Base-by-base conservation (phyloP, 768 basidiomycete species). In the Terana coerulea region DNA sequence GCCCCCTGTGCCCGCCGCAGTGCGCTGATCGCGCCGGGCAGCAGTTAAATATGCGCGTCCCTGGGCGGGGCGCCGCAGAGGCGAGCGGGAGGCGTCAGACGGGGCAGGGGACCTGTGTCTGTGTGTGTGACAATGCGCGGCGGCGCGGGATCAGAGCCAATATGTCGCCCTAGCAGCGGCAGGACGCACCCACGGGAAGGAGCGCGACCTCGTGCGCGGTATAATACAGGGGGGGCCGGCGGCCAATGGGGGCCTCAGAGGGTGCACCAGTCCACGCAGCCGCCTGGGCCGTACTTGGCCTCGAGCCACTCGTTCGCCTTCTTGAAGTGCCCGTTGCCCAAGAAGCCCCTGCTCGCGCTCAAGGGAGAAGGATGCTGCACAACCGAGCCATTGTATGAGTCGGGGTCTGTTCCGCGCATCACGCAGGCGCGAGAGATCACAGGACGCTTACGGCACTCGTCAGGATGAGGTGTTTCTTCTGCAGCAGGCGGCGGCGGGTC, bases 311-410 rank as follows among this genome's bases (percentile, higher is more conserved):
- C 78, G 63, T 97, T 95, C 36, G 92, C 89, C 52, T 78, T 72
- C 62, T 76, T 81, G 72, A 98, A 98, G 69, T 97, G 95, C 44
- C 81, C 82, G 65, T 94, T 95, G 43, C 91, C 92, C 56, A 91
- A 66, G 72, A 95, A 97, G 9, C 94, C 93, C 51, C 77, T 76
- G 56, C 77, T 69, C 3, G 87, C 93, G 47, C 87, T 84, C 15
- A 83, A 69, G 5, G 93, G 94, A 25, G 88, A 91, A 15, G 93
- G 93, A 69, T 97, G 93, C 80, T 89, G 68, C 28, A 59, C n/a
- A n/a, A n/a, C n/a, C n/a, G n/a, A n/a, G n/a, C n/a, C n/a, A n/a
- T n/a, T n/a, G n/a, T n/a, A n/a, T n/a, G n/a, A n/a, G n/a, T n/a
- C n/a, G n/a, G n/a, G n/a, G n/a, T n/a, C n/a, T n/a, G n/a, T n/a